These are phyloP conservation scores for Leccinum cinnamomeum DNA, from an alignment of 1,284 basidiomycete genomes.

Conservation along the genomic window DNA sequence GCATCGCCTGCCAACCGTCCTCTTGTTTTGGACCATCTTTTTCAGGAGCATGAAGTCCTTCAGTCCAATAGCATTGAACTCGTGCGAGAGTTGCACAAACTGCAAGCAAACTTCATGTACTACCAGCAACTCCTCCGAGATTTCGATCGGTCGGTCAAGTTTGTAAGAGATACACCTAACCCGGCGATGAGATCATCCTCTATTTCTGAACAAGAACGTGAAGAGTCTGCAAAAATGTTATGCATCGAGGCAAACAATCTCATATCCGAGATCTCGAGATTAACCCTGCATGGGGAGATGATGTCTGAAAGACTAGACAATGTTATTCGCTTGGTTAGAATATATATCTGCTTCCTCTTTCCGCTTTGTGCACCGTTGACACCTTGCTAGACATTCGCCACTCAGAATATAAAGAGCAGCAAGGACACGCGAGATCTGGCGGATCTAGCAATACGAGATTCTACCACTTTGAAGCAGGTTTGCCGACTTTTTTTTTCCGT, in stretches of 20 bases:
- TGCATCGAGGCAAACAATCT: conserved; percentile 43
- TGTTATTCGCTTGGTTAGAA: conserved; percentile 44
- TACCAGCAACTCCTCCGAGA: conserved; percentile 52
- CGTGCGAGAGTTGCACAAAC: conserved; percentile 49
- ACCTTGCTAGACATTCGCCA: conserved; percentile 44
- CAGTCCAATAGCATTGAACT: conserved; percentile 36
- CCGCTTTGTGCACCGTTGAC: conserved; percentile 1
- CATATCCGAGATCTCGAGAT: conserved; percentile 47
- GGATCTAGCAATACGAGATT: conserved; percentile 43
- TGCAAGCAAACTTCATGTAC: conserved; percentile 53
- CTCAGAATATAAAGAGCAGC: conserved; percentile 48
- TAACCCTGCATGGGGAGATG: conserved; percentile 44
- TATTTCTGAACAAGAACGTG: conserved; percentile 18
- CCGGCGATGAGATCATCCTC: conserved; percentile 39
- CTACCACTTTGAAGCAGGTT: conserved; percentile 47
- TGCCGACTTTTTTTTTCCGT: neutral
- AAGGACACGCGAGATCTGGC: conserved; percentile 42
- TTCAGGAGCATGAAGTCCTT: conserved; percentile 47
- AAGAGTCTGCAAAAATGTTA: conserved; percentile 35
- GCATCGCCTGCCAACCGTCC: neutral
- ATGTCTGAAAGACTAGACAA: conserved; percentile 49
- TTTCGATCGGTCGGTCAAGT: conserved; percentile 49
- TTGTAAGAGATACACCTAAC: conserved; percentile 46
- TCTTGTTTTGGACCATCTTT: neutral
- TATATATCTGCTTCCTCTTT: neutral